Percentiles rank a stretch among this genome's conserved stretches.
Evolutionary conservation across 2,329 filamentous ascomycete genomes (phyloP).

Genomic region (Neoarthrinium moseri): DNA sequence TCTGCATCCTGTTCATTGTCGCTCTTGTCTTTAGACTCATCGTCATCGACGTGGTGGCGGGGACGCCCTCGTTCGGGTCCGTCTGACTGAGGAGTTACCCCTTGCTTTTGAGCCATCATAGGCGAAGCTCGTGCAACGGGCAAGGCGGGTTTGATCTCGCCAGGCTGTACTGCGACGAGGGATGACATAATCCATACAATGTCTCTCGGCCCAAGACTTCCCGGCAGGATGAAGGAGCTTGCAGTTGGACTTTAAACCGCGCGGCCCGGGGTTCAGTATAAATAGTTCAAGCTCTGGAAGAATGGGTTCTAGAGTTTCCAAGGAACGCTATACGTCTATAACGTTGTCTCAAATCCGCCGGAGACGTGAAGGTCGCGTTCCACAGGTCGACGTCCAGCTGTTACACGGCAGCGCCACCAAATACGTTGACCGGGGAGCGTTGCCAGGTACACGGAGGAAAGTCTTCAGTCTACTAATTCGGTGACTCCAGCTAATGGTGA

Average conservation of each 20-base stretch:
- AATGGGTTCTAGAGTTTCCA: no score
- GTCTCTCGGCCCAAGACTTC: no score
- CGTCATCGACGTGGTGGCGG: slow-evolving; percentile 41
- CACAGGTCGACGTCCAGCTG: not conserved
- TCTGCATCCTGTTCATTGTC: slow-evolving; percentile 36
- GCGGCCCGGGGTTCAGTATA: no score
- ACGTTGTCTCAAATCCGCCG: not conserved
- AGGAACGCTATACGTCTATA: not conserved
- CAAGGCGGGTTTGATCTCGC: slow-evolving; percentile 36
- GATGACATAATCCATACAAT: slow-evolving; percentile 44
- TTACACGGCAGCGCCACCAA: not conserved
- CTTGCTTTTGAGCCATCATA: slow-evolving; percentile 42
- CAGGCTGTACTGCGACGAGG: slow-evolving; percentile 36
- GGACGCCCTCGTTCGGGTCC: slow-evolving; percentile 37
- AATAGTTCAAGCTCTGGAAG: no score
- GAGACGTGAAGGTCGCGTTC: not conserved
- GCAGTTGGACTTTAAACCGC: no score
- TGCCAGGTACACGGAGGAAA: not conserved
- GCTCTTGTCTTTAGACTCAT: slow-evolving; percentile 37
- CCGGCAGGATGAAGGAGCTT: no score
- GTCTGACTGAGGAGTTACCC: slow-evolving; percentile 39
- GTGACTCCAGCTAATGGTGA: no score
- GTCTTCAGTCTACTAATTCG: no score
- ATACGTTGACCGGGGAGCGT: not conserved
- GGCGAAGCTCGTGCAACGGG: slow-evolving; percentile 37